Evolutionary conservation across 2,329 filamentous ascomycete species (phyloP).

Genomic region (Penicillium polonicum): DNA sequence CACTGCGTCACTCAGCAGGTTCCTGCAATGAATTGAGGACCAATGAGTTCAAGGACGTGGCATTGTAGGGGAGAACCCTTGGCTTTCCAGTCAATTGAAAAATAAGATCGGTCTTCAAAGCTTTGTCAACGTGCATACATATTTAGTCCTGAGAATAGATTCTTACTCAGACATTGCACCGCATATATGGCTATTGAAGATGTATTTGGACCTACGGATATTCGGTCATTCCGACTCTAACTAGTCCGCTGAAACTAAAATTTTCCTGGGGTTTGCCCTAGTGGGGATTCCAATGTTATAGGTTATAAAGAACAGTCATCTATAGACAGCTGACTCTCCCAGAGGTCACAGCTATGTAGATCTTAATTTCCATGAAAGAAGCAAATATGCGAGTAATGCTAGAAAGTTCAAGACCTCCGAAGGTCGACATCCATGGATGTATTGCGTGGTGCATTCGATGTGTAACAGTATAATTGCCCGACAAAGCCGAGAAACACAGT

Average conservation of each 20-base stretch:
- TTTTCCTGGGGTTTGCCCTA: neutral
- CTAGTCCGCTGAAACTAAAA: neutral
- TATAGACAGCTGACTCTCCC: neutral
- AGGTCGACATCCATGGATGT: neutral
- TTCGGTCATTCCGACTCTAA: neutral
- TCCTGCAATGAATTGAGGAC: conserved; percentile 1
- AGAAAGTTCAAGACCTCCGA: neutral
- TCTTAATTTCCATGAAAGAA: neutral
- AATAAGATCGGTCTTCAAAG: neutral
- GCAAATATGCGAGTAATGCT: neutral
- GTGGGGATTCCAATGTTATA: neutral
- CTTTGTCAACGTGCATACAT: neutral
- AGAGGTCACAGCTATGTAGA: neutral
- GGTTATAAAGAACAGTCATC: neutral
- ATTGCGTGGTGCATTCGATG: neutral
- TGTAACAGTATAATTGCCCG: conserved; percentile 1
- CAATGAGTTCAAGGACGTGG: neutral
- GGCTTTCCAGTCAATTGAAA: neutral
- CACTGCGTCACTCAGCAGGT: conserved; percentile 34
- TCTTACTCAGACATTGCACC: neutral
- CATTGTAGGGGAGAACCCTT: neutral
- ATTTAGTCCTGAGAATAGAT: neutral
- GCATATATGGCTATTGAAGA: neutral
- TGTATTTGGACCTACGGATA: neutral
- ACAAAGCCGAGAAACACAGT: neutral